Evolutionary conservation across 129 eudicot species (phyloP).

Genomic region (Deinandra increscens): DNA sequence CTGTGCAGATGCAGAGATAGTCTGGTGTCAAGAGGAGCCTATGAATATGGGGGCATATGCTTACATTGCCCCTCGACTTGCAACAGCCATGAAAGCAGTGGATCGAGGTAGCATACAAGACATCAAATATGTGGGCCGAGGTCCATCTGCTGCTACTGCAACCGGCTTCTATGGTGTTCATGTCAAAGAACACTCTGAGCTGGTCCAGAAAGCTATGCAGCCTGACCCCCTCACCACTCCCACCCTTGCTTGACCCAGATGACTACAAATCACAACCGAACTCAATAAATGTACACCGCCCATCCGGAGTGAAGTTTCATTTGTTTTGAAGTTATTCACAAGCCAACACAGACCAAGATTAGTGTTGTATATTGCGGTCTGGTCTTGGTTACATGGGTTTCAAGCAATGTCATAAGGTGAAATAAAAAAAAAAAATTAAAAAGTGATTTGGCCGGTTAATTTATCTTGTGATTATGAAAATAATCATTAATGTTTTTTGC

Average conservation of each 20-base stretch:
- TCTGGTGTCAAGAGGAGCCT: slow-evolving; percentile 99
- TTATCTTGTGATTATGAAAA: neutral
- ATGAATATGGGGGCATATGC: slow-evolving; percentile 94
- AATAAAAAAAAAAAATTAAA: no score
- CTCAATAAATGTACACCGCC: slow-evolving; percentile 14
- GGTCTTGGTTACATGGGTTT: neutral
- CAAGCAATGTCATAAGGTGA: slow-evolving; percentile 9
- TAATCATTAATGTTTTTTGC: neutral
- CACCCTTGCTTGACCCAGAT: slow-evolving; percentile 18
- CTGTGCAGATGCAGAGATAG: slow-evolving; percentile 76
- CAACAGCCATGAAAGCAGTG: slow-evolving; percentile 68
- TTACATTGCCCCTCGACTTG: slow-evolving; percentile 70
- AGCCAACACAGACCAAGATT: neutral
- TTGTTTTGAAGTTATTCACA: neutral
- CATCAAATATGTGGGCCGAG: slow-evolving; percentile 82
- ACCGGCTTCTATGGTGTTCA: slow-evolving; percentile 77
- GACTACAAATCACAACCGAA: neutral
- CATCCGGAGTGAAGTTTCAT: slow-evolving; percentile 3
- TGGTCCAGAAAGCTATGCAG: slow-evolving; percentile 65
- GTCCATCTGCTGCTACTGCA: slow-evolving; percentile 95
- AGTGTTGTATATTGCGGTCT: neutral
- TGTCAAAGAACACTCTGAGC: slow-evolving; percentile 67
- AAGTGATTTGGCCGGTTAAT: neutral
- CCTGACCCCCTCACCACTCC: slow-evolving; percentile 23
- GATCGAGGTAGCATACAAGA: slow-evolving; percentile 63